Evolutionary conservation across 805 yeast species (phyloP).

Genomic region (Candida ulmi): DNA sequence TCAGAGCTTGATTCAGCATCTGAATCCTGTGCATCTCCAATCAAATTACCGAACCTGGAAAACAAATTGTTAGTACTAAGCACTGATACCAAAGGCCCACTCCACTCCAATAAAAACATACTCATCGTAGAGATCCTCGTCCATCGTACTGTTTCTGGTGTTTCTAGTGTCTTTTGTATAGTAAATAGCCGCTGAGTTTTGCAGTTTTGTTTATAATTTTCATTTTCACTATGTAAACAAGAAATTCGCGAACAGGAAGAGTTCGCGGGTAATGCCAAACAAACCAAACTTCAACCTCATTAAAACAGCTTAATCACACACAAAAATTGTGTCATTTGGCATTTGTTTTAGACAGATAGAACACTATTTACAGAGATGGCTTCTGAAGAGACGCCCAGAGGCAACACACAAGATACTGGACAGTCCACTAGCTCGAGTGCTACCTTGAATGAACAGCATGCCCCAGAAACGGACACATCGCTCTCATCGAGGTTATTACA

Average conservation of each 20-base stretch:
- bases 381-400: background rate
- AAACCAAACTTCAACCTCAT: too few relatives aligned
- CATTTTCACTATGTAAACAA: too few relatives aligned
- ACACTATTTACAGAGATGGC: too few relatives aligned
- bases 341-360: too few relatives aligned
- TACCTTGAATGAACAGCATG: background rate
- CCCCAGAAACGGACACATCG: background rate
- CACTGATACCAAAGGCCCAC: too few relatives aligned
- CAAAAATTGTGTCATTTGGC: too few relatives aligned
- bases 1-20: constrained; percentile 33
- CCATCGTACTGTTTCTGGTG: too few relatives aligned
- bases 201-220: too few relatives aligned
- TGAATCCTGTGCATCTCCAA: constrained; percentile 46
- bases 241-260: background rate
- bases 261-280: background rate
- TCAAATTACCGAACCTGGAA: constrained; percentile 55
- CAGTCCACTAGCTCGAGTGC: background rate
- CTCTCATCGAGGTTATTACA: constrained; percentile 3
- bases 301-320: too few relatives aligned
- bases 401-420: background rate
- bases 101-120: constrained; percentile 17
- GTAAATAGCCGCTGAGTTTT: too few relatives aligned
- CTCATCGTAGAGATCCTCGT: constrained; percentile 74
- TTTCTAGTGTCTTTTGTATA: too few relatives aligned
- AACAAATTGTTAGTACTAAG: too few relatives aligned